These are phyloP conservation scores for Aspergillus diversus DNA, from an alignment of 495 filamentous ascomycete species.

Conservation along the genomic window DNA sequence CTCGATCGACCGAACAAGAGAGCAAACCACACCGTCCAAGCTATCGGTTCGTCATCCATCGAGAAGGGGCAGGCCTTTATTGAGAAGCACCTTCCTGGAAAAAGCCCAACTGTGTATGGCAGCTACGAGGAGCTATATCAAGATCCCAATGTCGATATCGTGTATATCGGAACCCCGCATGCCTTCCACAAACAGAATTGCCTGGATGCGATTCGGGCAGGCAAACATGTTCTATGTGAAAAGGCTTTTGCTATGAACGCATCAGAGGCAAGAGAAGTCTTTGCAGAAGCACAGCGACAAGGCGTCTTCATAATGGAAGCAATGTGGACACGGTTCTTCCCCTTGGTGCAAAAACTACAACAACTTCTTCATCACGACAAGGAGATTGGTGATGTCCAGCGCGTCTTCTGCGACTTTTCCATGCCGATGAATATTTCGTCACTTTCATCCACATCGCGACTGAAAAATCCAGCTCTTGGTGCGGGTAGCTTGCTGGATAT, in stretches of 20 bases:
- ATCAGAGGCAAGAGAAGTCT: slow-evolving; percentile 64
- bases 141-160: slow-evolving; percentile 70
- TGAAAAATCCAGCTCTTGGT: slow-evolving; percentile 74
- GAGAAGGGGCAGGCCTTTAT: slow-evolving; percentile 56
- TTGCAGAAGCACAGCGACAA: slow-evolving; percentile 66
- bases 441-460: slow-evolving; percentile 57
- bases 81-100: slow-evolving; percentile 42
- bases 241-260: slow-evolving; percentile 69
- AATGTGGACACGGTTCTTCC: slow-evolving; percentile 82
- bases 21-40: slow-evolving; percentile 61
- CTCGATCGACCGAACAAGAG: neutral
- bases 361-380: slow-evolving; percentile 58
- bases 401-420: slow-evolving; percentile 65
- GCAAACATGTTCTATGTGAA: slow-evolving; percentile 51
- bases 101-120: slow-evolving; percentile 67
- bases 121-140: slow-evolving; percentile 70
- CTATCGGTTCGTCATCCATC: slow-evolving; percentile 75
- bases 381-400: slow-evolving; percentile 66
- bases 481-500: slow-evolving; percentile 74
- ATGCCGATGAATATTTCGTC: slow-evolving; percentile 40
- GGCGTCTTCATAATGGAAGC: slow-evolving; percentile 83
- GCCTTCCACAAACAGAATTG: slow-evolving; percentile 73
- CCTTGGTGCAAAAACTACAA: slow-evolving; percentile 65
- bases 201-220: slow-evolving; percentile 44
- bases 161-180: slow-evolving; percentile 87